These are phyloP conservation scores for Citrus australasica DNA, from an alignment of 345 rosid species.

Conservation along the genomic window DNA sequence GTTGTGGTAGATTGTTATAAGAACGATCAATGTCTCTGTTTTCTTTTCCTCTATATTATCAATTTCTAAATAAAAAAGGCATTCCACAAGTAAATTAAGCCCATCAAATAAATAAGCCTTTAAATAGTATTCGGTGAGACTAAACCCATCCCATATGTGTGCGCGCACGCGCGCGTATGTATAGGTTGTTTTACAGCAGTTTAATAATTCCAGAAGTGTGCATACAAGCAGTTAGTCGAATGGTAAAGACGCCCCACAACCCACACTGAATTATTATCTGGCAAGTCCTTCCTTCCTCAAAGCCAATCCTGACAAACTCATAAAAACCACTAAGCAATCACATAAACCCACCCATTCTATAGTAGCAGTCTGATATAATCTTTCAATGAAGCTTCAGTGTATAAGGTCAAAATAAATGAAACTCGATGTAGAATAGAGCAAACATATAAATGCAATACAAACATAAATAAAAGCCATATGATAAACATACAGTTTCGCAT, in stretches of 20 bases:
- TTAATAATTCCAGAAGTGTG: not conserved
- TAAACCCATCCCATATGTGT: not conserved
- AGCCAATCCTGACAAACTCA: constrained; percentile 9
- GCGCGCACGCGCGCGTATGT: accelerated
- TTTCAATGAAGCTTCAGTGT: not conserved
- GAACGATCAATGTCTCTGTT: not conserved
- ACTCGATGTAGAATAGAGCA: not conserved
- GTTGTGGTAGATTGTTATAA: not conserved
- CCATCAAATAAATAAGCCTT: not conserved
- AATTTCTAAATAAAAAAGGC: not conserved
- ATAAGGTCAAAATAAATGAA: not conserved
- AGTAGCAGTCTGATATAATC: not conserved
- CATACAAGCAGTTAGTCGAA: not conserved
- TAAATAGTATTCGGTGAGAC: not conserved
- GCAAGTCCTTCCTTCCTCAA: not conserved
- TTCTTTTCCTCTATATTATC: not conserved
- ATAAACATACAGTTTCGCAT: not conserved
- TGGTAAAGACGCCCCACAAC: not conserved
- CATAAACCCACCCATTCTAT: not conserved
- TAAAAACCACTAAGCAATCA: not conserved
- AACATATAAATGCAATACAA: not conserved
- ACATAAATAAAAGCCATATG: not conserved
- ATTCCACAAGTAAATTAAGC: not conserved
- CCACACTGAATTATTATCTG: not conserved
- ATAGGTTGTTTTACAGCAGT: not conserved